Evolutionary conservation across 179 eudicot species (phyloP), one percentile per base, ranked within the genome.

Genomic region (Silene coronaria): DNA sequence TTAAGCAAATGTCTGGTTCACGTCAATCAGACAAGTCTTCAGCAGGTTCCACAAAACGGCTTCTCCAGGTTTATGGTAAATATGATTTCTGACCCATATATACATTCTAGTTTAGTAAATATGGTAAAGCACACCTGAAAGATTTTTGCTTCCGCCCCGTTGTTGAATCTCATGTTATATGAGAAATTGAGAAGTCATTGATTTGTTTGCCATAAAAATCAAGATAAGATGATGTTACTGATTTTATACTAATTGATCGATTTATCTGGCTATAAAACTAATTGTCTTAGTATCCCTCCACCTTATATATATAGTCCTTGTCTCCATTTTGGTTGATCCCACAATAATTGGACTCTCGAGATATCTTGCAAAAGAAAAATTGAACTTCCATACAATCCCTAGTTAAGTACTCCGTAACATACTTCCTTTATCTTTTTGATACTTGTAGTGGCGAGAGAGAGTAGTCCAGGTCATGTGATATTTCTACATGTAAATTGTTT

Each of bases 1-100:
- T 80, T 74, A 92, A 88, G 87, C 89, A 82, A 73, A 78, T 87
- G 27, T 83, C 96, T 71, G 86, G 83, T 70, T 88, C 88, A 77
- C 88, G 92, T 77, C 90, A 86, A 51, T 74, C 83, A 22, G 97
- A 91, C 78, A 95, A 85, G 82, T 78, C 82, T 74, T 81, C 89
- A 3, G 70, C 92, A 30, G 42, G 42, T 70, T 70, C 74, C 16
- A 23, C 74, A 48, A 82, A 79, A 48, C 88, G 97, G 75, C 89
- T 93, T 82, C 97, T 95, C 71, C 99, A 93, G 86, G 85, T 96
- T 78, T 78, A 88, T 72, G 99, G 99, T 96, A 91, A 80, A 58
- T 66, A 38, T 64, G 63, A 11, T 59, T 60, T 16, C 24, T 30
- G 27, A 5, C n/a, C 58, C 32, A 30, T 57, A 17, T 51, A 51